These are phyloP conservation scores for Yarrowia sp. DNA, from an alignment of 805 yeast species.

Conservation along the genomic window DNA sequence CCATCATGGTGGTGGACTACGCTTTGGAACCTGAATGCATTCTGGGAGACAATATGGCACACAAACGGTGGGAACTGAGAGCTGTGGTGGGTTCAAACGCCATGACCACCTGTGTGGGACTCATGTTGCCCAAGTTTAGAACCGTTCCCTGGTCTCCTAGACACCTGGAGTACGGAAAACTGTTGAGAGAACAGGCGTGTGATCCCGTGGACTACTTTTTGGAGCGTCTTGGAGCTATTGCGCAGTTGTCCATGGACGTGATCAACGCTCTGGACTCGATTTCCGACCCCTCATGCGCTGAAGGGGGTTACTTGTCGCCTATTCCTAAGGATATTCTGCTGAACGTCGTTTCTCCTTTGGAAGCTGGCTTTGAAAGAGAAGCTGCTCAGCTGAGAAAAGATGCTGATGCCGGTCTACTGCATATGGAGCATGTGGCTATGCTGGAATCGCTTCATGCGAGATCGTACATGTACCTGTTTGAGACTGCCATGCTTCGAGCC, in stretches of 20 bases:
- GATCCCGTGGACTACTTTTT: conserved; percentile 28
- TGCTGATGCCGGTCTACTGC: conserved; percentile 9
- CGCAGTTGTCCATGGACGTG: conserved; percentile 22
- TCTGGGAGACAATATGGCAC: conserved; percentile 30
- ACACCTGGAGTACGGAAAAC: conserved; percentile 12
- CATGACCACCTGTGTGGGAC: conserved; percentile 37
- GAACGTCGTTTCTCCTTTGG: conserved; percentile 27
- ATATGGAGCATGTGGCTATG: conserved; percentile 25
- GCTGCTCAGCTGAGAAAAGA: conserved; percentile 21
- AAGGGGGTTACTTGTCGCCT: conserved; percentile 11
- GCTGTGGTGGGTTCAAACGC: conserved; percentile 29
- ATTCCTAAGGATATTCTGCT: conserved; percentile 17
- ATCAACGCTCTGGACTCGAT: conserved; percentile 27
- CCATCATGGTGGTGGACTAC: conserved; percentile 36
- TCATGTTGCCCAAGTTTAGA: conserved; percentile 27
- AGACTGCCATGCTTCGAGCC: conserved; percentile 23
- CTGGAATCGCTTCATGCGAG: conserved; percentile 19
- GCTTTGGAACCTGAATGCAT: neutral
- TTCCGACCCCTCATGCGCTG: conserved; percentile 24
- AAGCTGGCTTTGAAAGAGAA: conserved; percentile 18
- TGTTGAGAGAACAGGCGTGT: conserved; percentile 26
- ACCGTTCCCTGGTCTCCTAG: conserved; percentile 25
- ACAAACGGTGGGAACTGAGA: conserved; percentile 34
- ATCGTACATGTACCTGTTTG: conserved; percentile 17
- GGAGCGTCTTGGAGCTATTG: conserved; percentile 10